These are phyloP conservation scores for Talaromyces verruculosus DNA, from an alignment of 2,329 filamentous ascomycete species.

Conservation along the genomic window DNA sequence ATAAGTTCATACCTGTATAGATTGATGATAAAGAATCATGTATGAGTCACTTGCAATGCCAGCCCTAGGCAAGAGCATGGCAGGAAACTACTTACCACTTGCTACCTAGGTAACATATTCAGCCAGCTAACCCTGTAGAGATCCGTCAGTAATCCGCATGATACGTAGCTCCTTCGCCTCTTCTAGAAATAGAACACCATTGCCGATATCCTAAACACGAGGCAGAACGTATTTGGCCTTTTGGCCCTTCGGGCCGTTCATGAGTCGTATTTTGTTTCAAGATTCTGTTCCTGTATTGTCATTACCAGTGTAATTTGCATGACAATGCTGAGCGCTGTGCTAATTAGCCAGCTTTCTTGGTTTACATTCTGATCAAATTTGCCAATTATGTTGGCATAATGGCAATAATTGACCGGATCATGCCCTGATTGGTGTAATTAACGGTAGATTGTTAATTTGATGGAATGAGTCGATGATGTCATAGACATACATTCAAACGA, in stretches of 20 bases:
- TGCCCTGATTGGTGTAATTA: background rate
- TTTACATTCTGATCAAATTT: background rate
- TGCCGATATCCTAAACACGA: background rate
- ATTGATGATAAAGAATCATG: background rate
- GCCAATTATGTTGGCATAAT: background rate
- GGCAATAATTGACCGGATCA: background rate
- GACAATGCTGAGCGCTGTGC: background rate
- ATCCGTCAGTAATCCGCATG: background rate
- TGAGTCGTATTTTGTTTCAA: background rate
- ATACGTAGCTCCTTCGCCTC: background rate
- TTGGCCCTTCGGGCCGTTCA: background rate
- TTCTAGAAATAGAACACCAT: slow-evolving; percentile 3
- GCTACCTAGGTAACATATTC: background rate
- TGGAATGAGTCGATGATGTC: slow-evolving; percentile 3
- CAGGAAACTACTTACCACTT: background rate
- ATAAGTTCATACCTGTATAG: background rate
- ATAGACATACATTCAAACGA: background rate
- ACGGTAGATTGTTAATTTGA: background rate
- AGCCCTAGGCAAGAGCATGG: background rate
- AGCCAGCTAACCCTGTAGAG: background rate
- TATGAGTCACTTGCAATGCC: background rate
- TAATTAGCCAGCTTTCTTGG: background rate
- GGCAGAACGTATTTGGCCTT: background rate
- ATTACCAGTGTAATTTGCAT: background rate
- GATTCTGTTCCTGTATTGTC: slow-evolving; percentile 1